Conservation (phyloP, 192 early-diverging fungal species). For the Coemansia sp. region DNA sequence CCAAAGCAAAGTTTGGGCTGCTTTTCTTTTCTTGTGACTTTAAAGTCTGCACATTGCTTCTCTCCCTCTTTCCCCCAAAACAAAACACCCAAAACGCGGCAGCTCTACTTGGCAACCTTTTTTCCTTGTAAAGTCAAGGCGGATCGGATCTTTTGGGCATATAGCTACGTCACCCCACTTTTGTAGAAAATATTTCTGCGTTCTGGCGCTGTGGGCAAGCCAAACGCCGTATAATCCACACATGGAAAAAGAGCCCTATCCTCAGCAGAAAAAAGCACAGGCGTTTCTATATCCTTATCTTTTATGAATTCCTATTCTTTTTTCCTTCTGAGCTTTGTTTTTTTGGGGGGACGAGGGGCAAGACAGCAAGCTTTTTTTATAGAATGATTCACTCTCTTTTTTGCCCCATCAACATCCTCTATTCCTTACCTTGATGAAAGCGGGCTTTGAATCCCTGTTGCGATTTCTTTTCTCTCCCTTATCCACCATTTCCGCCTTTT, state of each 20-base stretch:
- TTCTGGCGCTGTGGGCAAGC: neutral
- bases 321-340: conserved; percentile 4
- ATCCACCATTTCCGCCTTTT: conserved; percentile 12
- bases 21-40: neutral
- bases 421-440: conserved; percentile 28
- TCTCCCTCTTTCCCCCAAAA: neutral
- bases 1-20: neutral
- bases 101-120: neutral
- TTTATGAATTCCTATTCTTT: neutral
- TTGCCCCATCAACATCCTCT: neutral
- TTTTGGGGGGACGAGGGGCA: conserved; percentile 2
- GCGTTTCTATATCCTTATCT: neutral
- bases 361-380: neutral
- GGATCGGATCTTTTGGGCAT: neutral
- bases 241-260: neutral
- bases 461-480: conserved; percentile 13
- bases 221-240: neutral
- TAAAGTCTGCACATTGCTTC: neutral
- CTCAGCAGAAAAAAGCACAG: neutral
- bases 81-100: neutral
- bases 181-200: neutral
- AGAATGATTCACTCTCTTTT: conserved; percentile 7
- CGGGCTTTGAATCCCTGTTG: conserved; percentile 41
- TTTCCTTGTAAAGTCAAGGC: neutral
- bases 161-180: neutral